Conservation (phyloP, 2,329 filamentous ascomycete species). For the Trichophyton schoenleinii region DNA sequence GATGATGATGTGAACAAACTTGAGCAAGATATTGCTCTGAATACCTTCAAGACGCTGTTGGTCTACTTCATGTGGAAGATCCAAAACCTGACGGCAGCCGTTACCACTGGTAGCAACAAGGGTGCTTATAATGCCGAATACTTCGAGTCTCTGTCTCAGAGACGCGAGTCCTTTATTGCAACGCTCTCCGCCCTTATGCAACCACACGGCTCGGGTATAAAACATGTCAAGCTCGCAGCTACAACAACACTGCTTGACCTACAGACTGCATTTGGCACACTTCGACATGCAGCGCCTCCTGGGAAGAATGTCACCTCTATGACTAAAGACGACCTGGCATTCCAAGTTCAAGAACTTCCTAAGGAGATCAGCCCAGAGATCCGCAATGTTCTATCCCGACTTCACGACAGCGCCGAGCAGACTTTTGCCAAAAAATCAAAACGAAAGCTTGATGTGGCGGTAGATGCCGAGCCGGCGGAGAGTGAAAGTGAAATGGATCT, state of each 20-base stretch:
- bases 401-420: slow-evolving; percentile 67
- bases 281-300: slow-evolving; percentile 41
- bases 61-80: slow-evolving; percentile 97
- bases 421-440: slow-evolving; percentile 57
- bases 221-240: slow-evolving; percentile 64
- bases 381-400: slow-evolving; percentile 55
- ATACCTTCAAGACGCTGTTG: slow-evolving; percentile 61
- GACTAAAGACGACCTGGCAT: slow-evolving; percentile 37
- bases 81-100: slow-evolving; percentile 43
- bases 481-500: slow-evolving; percentile 50
- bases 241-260: slow-evolving; percentile 70
- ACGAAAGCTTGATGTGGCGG: slow-evolving; percentile 27
- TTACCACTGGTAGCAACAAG: slow-evolving; percentile 40
- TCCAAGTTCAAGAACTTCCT: slow-evolving; percentile 50
- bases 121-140: slow-evolving; percentile 49
- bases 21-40: slow-evolving; percentile 66
- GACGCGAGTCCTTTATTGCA: slow-evolving; percentile 41
- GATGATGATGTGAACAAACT: slow-evolving; percentile 60
- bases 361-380: slow-evolving; percentile 54
- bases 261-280: slow-evolving; percentile 63
- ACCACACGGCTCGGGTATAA: slow-evolving; percentile 46
- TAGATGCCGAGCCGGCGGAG: slow-evolving; percentile 51
- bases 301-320: slow-evolving; percentile 31
- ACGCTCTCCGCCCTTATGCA: slow-evolving; percentile 40
- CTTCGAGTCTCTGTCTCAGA: slow-evolving; percentile 55